Evolutionary conservation across 768 basidiomycete genomes (phyloP).

Genomic region (Termitomyces sp.): DNA sequence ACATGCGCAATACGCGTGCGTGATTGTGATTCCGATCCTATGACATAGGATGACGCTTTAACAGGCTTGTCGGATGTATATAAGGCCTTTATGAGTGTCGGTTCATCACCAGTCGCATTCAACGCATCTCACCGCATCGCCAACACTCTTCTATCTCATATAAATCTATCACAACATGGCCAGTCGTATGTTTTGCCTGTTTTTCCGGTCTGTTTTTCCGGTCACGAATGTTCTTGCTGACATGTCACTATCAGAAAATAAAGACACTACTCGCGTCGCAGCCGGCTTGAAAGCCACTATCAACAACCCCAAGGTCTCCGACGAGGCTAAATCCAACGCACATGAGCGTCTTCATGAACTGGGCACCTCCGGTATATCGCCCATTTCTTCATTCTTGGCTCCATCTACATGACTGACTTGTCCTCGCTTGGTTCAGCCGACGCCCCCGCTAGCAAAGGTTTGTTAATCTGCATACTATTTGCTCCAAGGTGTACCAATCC

Average conservation of each 20-base stretch:
- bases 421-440: background rate
- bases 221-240: background rate
- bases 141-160: background rate
- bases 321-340: background rate
- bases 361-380: background rate
- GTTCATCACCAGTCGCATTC: background rate
- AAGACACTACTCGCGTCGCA: background rate
- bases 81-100: background rate
- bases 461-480: too few species aligned
- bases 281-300: background rate
- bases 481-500: too few species aligned
- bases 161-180: background rate
- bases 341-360: background rate
- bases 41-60: background rate
- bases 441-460: background rate
- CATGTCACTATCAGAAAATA: background rate
- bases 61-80: background rate
- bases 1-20: background rate
- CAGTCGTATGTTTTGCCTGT: background rate
- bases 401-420: background rate
- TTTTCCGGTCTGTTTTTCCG: accelerated
- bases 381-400: background rate
- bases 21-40: background rate
- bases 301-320: background rate
- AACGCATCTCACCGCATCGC: too few species aligned